Percentiles rank a stretch among this genome's conserved stretches.
These are phyloP conservation scores for Friedmanniomyces simplex DNA, from an alignment of 495 filamentous ascomycete species.

Conservation along the genomic window DNA sequence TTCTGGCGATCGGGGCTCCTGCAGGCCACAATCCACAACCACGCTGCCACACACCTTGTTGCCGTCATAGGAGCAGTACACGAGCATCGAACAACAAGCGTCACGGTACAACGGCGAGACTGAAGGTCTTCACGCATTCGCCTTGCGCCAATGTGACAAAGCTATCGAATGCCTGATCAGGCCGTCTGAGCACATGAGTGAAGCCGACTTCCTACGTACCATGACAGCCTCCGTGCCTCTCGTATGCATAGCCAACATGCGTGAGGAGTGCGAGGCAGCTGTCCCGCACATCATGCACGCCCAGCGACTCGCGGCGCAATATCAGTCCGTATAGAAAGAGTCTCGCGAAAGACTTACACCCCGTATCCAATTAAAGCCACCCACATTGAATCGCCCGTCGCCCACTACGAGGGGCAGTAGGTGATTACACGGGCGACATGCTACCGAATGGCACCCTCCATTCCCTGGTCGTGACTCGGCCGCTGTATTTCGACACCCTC, in stretches of 20 bases:
- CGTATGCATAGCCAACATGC: not conserved
- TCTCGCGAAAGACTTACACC: not conserved
- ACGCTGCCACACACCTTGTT: not conserved
- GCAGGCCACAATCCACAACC: not conserved
- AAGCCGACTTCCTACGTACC: not conserved
- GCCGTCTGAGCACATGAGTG: not conserved
- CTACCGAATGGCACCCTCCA: not conserved
- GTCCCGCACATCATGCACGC: not conserved
- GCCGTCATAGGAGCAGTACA: conserved; percentile 1
- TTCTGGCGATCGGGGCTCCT: not conserved
- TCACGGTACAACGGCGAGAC: not conserved
- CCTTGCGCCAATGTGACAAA: conserved; percentile 4
- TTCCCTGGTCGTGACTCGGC: not conserved
- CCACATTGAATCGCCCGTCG: not conserved
- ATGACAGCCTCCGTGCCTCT: conserved; percentile 2
- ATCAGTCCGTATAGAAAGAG: not conserved
- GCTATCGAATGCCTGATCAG: not conserved
- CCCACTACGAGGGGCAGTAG: not conserved
- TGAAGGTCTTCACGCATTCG: not conserved
- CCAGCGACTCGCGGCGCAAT: not conserved
- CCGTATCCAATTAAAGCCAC: not conserved
- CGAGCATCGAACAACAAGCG: conserved; percentile 1
- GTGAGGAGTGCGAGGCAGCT: not conserved
- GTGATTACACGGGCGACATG: not conserved
- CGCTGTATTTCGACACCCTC: not conserved